Base-by-base conservation (phyloP, 176 grass and related monocot species). In the Coix lacrymajobi region DNA sequence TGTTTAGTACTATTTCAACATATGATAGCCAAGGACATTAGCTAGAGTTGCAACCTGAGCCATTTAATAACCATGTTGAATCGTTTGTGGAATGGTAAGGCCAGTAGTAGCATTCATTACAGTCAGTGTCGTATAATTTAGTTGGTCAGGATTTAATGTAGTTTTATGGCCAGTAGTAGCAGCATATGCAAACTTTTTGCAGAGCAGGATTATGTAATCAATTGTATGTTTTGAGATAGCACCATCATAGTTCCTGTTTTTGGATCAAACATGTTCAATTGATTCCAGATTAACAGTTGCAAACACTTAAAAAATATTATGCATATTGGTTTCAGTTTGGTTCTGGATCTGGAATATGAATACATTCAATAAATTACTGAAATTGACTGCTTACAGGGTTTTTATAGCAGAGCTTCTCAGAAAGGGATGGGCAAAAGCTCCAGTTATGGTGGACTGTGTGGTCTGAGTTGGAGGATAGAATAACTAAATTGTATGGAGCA, bases 401-500 rank as follows among this genome's bases (percentile, higher is more conserved):
- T 81, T 49, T 20, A 57, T 98, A 71, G 70, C 78, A 88, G 75
- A 89, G 82, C 73, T 98, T 76, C 38, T 93, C 39, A 95, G 73
- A 83, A 88, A 91, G 71, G 79, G 80, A 75, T 84, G 85, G 78
- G 40, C 49, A 29, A 82, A 90, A 90, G 32, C 71, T 68, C 63
- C 29, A 88, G 69, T 86, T 93, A 93, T 83, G 62, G 68, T 72
- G 76, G 62, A 76, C n/a, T n/a, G 58, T 33, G 66, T 93, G 88
- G 90, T 48, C 76, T 76, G 79, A 76, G 28, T 86, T 87, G 11
- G 85, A 83, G 37, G 84, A 84, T 82, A 91, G 81, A 91, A 82
- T 95, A 82, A 80, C 70, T 83, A 73, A 81, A 67, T 85, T 95
- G 71, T 91, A 87, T 88, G 64, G 39, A 80, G 71, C 82, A 82